Evolutionary conservation across 768 basidiomycete genomes (phyloP).

Genomic region (Russula olivacea): DNA sequence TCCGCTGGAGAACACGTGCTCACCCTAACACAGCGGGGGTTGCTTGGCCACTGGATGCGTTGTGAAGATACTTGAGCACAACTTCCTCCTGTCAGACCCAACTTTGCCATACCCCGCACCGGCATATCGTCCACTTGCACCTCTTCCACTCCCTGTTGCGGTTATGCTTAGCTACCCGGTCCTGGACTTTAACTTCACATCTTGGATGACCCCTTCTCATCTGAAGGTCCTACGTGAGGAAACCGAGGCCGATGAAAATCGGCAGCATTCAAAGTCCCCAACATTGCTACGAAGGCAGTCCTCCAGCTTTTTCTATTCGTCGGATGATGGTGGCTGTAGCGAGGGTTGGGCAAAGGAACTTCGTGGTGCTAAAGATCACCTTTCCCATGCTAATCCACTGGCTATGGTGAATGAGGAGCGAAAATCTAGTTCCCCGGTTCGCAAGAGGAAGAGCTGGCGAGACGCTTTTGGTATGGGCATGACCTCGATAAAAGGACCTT

Average conservation of each 20-base stretch:
- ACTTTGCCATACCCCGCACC: constrained; percentile 14
- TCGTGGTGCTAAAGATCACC: constrained; percentile 49
- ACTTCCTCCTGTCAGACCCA: constrained; percentile 31
- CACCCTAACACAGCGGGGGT: constrained; percentile 58
- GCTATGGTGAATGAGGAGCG: constrained; percentile 74
- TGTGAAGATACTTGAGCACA: constrained; percentile 72
- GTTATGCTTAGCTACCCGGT: constrained; percentile 88
- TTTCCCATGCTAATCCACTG: constrained; percentile 83
- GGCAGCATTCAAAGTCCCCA: constrained; percentile 21
- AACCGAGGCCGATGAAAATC: constrained; percentile 25
- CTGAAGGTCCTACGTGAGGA: constrained; percentile 81
- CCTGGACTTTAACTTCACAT: constrained; percentile 96
- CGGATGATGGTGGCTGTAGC: constrained; percentile 58
- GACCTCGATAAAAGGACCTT: constrained; percentile 24
- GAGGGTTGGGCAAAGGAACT: constrained; percentile 26
- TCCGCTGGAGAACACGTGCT: constrained; percentile 14
- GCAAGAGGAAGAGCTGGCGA: constrained; percentile 32
- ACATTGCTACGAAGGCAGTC: constrained; percentile 45
- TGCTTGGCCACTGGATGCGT: constrained; percentile 81
- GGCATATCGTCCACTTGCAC: constrained; percentile 29
- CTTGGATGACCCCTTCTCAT: constrained; percentile 88
- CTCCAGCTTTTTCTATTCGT: constrained; percentile 67
- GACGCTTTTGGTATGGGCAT: constrained; percentile 30
- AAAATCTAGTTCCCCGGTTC: constrained; percentile 27
- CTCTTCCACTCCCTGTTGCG: constrained; percentile 68